Evolutionary conservation across 148 eudicot genomes (phyloP), one percentile per base, ranked within the genome.

Genomic region (Diospyros kaki): DNA sequence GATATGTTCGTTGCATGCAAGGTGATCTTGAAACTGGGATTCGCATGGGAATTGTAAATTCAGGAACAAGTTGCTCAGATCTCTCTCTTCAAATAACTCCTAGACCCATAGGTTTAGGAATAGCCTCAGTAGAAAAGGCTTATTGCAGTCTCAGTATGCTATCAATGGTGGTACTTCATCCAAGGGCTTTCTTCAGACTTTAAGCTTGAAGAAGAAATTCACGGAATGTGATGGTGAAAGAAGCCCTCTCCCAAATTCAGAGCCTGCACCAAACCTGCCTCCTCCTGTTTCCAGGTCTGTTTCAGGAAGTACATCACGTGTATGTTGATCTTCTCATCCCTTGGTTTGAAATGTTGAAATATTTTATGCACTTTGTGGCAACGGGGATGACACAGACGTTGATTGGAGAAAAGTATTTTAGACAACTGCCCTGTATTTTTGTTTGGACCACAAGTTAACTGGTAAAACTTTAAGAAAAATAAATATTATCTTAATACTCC

Each of bases 71-170:
- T 70, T 80, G 64, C 66, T 75, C 87, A 28, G 86, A 82, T 58
- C 90, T 90, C 68, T 89, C 89, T 78, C 96, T 92, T 75, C 90
- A 89, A 78, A 86, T 92, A 73, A 97, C 97, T 62, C 78, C 92
- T 9, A 89, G 84, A 75, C 84, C 86, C 70, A 55, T 72, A 54
- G 76, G 82, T 43, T 83, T 86, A 58, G 83, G 79, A 72, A 87
- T 64, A 78, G 84, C 65, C 85, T 80, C 43, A 86, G 80, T 56
- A 87, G 85, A 69, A 87, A 82, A 76, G 81, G 71, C 63, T 75
- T 82, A 62, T 72, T 83, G 58, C 86, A 84, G 48, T 74, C 88
- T 56, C 90, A 87, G 48, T 58, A 76, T 76, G 75, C 76, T 28
- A 75, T 76, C 59, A 81, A 63, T 75, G 78, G 80, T 76, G 79